Evolutionary conservation across 202 grass and related monocot species (phyloP), one percentile per base, ranked within the genome.

Genomic region (Hordeum pubiflorum): DNA sequence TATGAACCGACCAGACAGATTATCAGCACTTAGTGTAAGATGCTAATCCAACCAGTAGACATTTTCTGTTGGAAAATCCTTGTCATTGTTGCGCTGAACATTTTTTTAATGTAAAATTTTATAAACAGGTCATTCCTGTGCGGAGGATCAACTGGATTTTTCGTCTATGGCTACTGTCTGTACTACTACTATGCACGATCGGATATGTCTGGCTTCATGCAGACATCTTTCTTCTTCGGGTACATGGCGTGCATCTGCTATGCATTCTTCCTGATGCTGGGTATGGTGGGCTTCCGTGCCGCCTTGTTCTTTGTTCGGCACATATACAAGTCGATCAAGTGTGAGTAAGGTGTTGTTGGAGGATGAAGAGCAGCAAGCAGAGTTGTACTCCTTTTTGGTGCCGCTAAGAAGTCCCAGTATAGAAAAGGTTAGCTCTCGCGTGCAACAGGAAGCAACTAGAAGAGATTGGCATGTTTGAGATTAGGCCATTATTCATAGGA

Each of bases 191-290:
- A 94, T 76, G 95, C 92, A 10, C 89, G 95, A 36, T 97, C 95
- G 0, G 92, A 97, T 21, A 97, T 97, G 95, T 94, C 95, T 69
- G 95, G 95, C 17, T 97, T 97, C 75, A 91, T 97, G 95, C 92
- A 97, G 83, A 97, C 92, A 37, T 97, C 95, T 34, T 97, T 97
- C 90, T 97, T 97, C 90, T 97, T 97, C 67, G 95, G 95, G 21
- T 97, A 97, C 84, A 97, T 97, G 95, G 90, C 95, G 79, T 97
- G 95, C 81, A 94, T 97, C 78, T 97, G 95, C 80, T 97, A 94
- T 71, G 95, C 92, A 36, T 97, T 97, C 80, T 97, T 97, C 83
- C 83, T 97, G 69, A 92, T 97, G 92, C 92, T 97, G 3, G 95
- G 95, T 20, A 91, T 94, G 90, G 83, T 97, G 37, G 95, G 95